Evolutionary conservation across 805 yeast genomes (phyloP), one percentile per base, ranked within the genome.

Genomic region (Jamesozyma jinghongensis): DNA sequence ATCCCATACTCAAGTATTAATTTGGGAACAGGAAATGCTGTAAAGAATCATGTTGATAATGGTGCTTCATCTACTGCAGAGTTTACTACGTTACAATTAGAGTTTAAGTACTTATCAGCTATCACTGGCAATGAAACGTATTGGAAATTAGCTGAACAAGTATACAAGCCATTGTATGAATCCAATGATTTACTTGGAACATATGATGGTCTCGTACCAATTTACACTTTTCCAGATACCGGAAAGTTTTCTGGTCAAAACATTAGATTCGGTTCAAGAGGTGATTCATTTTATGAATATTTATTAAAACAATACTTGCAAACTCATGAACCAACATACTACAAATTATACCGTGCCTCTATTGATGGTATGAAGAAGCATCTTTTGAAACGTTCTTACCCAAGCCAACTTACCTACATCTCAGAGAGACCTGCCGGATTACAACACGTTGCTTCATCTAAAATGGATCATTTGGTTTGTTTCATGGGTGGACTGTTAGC

Each of bases 401-500:
- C 94, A 3, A 73, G 63, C 50, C 71, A 73, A 1, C 65, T 82
- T 19, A 70, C 81, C 0, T 88, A 70, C 54, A 69, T 87, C 42
- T 95, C 94, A 10, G 97, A 88, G 59, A 70, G 76, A 38, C 84
- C 81, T 18, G 49, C 61, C 22, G 96, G 96, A 10, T 51, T 85
- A n/a, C 63, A 61, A 5, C 79, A 81, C 0, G 19, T 16, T 16
- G 63, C 67, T 3, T 74, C 81, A 13, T 66, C 77, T 14, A 86
- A 85, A 56, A 85, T 88, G 95, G 96, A 88, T 57, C 96, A 88
- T 62, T 67, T 85, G 44, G 96, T 86, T 19, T 88, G 97, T 60
- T 87, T 86, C 62, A 75, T 84, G 56, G 95, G 95, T 42, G 96
- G 96, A 0, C 70, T 84, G 46, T 72, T 88, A 45, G 92, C 95